A percentile compares a stretch with the other conserved stretches of the same genome.
These are phyloP conservation scores for Penicillium sp. DNA, from an alignment of 2,329 filamentous ascomycete species.

Conservation along the genomic window DNA sequence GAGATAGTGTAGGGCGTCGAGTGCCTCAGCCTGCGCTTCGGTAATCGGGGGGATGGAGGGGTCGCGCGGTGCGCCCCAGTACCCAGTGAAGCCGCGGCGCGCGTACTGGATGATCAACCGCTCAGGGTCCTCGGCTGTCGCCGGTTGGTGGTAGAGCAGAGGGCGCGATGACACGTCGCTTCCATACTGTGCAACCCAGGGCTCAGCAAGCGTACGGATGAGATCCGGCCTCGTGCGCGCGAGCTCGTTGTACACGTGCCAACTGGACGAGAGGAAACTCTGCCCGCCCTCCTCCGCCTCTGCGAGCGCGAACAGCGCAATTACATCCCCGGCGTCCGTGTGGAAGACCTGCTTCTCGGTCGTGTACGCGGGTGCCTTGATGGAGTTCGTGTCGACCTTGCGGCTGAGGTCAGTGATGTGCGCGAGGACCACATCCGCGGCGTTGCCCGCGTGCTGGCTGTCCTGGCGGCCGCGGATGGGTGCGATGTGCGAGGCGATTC, in stretches of 20 bases:
- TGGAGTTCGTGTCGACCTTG: conserved; percentile 31
- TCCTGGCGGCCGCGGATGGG: conserved; percentile 48
- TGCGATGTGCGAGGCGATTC: conserved; percentile 50
- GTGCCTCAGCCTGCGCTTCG: conserved; percentile 58
- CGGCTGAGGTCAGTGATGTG: conserved; percentile 67
- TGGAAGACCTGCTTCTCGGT: conserved; percentile 56
- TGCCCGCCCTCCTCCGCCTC: conserved; percentile 56
- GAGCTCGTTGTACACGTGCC: conserved; percentile 61
- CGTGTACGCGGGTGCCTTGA: conserved; percentile 51
- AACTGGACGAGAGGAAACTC: conserved; percentile 59
- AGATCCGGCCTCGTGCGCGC: conserved; percentile 58
- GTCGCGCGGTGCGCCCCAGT: conserved; percentile 48
- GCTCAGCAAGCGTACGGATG: conserved; percentile 54
- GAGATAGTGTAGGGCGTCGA: conserved; percentile 57
- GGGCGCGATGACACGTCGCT: conserved; percentile 34
- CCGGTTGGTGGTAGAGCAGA: conserved; percentile 57
- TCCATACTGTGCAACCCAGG: conserved; percentile 53
- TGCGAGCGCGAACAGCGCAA: conserved; percentile 55
- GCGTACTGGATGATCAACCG: conserved; percentile 66
- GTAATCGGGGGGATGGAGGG: conserved; percentile 53
- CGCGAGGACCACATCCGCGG: conserved; percentile 56
- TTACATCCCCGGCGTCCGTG: conserved; percentile 60
- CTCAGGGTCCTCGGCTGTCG: conserved; percentile 53
- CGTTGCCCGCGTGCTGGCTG: conserved; percentile 32
- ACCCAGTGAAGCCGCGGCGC: conserved; percentile 62